Conservation (phyloP, 768 basidiomycete genomes). For the Boletellus emodensis region DNA sequence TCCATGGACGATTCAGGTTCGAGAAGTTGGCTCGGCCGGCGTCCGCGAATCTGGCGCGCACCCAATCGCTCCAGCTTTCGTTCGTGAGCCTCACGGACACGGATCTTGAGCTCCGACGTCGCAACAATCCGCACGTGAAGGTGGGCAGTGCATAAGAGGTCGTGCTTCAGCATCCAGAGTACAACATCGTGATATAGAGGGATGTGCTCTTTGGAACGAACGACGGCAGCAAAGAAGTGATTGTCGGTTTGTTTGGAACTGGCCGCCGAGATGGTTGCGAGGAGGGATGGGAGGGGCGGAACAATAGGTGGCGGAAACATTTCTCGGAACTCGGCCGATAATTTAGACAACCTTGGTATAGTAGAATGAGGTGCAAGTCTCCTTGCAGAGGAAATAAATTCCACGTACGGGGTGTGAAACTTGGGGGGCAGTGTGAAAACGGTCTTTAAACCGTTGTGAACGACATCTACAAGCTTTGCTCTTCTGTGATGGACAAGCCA, state of each 20-base stretch:
- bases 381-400: background rate
- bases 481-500: slow-evolving; percentile 89
- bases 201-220: slow-evolving; percentile 62
- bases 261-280: slow-evolving; percentile 71
- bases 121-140: slow-evolving; percentile 83
- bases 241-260: slow-evolving; percentile 59
- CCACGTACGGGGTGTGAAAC: slow-evolving; percentile 56
- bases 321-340: slow-evolving; percentile 57
- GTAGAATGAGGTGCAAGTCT: background rate
- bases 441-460: slow-evolving; percentile 76
- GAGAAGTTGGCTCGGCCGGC: slow-evolving; percentile 13
- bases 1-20: slow-evolving; percentile 21
- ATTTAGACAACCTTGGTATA: slow-evolving; percentile 28
- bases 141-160: slow-evolving; percentile 81
- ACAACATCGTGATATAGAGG: slow-evolving; percentile 77
- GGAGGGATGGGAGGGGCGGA: slow-evolving; percentile 68
- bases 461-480: slow-evolving; percentile 84
- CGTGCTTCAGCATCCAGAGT: slow-evolving; percentile 86
- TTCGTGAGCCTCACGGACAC: slow-evolving; percentile 50
- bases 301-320: slow-evolving; percentile 58
- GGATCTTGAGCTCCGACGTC: slow-evolving; percentile 66
- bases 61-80: slow-evolving; percentile 29
- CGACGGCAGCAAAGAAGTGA: slow-evolving; percentile 80
- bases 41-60: slow-evolving; percentile 17
- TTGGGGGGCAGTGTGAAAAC: slow-evolving; percentile 72